Percentiles rank a stretch among this genome's conserved stretches.
phyloP scores from a whole-genome alignment of 306 rosid genomes.

The Purshia tridentata region DNA sequence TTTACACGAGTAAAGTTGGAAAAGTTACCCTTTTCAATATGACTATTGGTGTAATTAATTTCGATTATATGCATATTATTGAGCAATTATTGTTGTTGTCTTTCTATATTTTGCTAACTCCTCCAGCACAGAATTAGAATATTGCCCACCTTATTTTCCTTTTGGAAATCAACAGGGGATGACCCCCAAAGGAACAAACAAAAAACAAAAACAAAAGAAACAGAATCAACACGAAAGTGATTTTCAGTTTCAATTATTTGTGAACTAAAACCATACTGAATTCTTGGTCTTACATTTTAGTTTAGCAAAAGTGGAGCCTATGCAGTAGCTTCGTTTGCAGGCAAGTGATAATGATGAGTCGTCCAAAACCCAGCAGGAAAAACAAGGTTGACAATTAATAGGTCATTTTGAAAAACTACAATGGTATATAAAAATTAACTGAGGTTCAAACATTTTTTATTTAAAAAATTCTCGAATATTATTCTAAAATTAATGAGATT shows the following conservation, averaged over 20 bases:
- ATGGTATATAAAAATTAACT: no score
- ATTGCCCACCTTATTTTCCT: not conserved
- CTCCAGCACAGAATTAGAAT: not conserved
- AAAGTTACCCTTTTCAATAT: no score
- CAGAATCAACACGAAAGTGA: not conserved
- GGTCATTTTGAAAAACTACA: no score
- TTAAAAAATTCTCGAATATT: no score
- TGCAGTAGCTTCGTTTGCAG: not conserved
- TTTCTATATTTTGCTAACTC: not conserved
- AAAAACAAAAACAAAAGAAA: not conserved
- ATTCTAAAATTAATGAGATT: no score
- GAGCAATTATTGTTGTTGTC: constrained; percentile 2
- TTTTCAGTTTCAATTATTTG: not conserved
- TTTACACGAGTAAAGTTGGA: no score
- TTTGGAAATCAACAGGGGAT: not conserved
- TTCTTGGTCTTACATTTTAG: not conserved
- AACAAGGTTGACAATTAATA: not conserved
- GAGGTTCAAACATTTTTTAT: no score
- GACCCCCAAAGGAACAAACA: not conserved
- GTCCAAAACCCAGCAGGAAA: not conserved
- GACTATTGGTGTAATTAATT: not conserved
- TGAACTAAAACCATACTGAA: not conserved
- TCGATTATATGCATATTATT: constrained; percentile 11
- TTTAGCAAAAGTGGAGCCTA: not conserved
- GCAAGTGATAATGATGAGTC: not conserved